Base-by-base conservation (phyloP, 352 stramenopile species). In the Aphanomyces astaci region DNA sequence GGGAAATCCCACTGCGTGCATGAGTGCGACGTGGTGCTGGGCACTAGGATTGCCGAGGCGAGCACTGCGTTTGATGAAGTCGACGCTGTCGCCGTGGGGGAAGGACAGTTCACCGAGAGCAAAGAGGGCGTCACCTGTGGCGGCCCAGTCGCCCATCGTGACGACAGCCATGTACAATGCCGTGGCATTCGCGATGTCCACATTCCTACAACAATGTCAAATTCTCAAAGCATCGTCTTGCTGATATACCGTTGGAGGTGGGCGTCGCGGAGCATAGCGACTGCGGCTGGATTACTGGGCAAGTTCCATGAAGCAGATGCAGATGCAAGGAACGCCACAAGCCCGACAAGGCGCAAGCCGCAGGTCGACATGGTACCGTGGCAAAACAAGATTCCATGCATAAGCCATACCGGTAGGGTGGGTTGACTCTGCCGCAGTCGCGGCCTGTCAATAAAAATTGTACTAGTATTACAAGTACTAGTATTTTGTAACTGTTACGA, bases 11-110 rank as follows among this genome's bases (percentile, higher is more conserved):
- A 71, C 59, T 11, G 68, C 73, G 45, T 64, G 19, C 2, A 82
- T 66, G 7, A 75, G 57, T 3, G 72, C 79, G 11, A 87, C 71
- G 1, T 78, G 48, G 63, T 89, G 84, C 56, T 90, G 82, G 31
- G 82, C 75, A 19, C 62, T 11, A 1, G 70, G 30, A 28, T 78
- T 70, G 7, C 77, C 77, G 10, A 72, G 19, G 11, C 46, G 54
- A 5, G 82, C 84, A 49, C 83, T 89, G 2, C 45, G 63, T 13
- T 75, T 28, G 10, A 91, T 71, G 43, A 86, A 84, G 0, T 70
- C 24, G 11, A 71, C 46, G 0, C 76, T 72, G 15, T 1, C 27
- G 1, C 10, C 17, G 3, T 30, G n/a, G 4, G 62, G 62, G 40
- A 68, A 68, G 17, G 46, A 36, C 19, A 60, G 25, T n/a, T 68